Evolutionary conservation across 1,284 basidiomycete genomes (phyloP).

Genomic region (Leccinum pachyderme): DNA sequence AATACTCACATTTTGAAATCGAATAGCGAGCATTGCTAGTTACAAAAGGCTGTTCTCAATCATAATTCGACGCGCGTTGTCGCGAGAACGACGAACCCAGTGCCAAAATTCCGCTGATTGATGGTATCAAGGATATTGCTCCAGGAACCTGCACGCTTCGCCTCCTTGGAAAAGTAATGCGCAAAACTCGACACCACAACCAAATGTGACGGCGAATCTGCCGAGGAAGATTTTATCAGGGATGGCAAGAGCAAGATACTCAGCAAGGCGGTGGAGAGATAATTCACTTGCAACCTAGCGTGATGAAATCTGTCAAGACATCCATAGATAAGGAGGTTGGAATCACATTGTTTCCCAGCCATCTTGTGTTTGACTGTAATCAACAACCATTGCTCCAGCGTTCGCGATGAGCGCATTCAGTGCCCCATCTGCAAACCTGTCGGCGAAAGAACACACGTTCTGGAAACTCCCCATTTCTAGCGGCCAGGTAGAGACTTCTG

Average conservation of each 20-base stretch:
- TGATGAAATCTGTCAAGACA: not conserved
- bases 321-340: not conserved
- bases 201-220: constrained; percentile 23
- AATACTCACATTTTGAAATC: constrained; percentile 34
- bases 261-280: constrained; percentile 28
- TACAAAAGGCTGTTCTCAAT: not conserved
- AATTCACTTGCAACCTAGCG: constrained; percentile 31
- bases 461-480: constrained; percentile 25
- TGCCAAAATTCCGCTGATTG: constrained; percentile 13
- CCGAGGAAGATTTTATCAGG: constrained; percentile 20
- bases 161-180: constrained; percentile 6
- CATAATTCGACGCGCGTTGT: not conserved
- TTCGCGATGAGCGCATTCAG: constrained; percentile 25
- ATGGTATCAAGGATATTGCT: constrained; percentile 15
- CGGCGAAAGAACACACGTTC: constrained; percentile 22
- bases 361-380: constrained; percentile 22
- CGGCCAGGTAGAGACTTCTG: constrained; percentile 15
- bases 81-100: constrained; percentile 9
- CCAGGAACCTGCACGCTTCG: constrained; percentile 5
- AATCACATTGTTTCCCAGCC: constrained; percentile 28
- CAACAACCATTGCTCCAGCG: constrained; percentile 14
- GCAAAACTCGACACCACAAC: constrained; percentile 26
- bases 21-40: constrained; percentile 28
- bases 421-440: constrained; percentile 17
- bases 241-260: constrained; percentile 28